Evolutionary conservation across 1,139 yeast species (phyloP), one percentile per base, ranked within the genome.

Genomic region (Zhuliangozyma parablackwelliae): DNA sequence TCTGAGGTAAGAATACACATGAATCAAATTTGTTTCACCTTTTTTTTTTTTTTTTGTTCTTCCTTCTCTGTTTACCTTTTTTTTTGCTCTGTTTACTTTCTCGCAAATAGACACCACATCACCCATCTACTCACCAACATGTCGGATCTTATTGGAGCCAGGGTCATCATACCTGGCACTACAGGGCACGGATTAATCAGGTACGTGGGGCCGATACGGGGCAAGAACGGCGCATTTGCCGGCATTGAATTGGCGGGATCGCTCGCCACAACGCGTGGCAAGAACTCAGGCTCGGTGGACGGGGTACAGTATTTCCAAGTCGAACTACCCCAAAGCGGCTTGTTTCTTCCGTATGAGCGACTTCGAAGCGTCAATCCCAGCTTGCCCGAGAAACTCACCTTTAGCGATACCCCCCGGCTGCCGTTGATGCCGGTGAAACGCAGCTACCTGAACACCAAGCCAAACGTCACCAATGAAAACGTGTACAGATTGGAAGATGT

Each of bases 161-260:
- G 58, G 35, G 72, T 70, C 11, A 51, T 54, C 28, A 63, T 70
- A 12, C 76, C 76, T 2, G 75, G 75, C 0, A 65, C 76, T 8
- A 56, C 71, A 8, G 72, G 71, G 8, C 51, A 55, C 32, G 97
- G 94, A 1, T 68, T 80, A 11, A 65, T 92, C 36, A 69, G 80
- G 45, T 92, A 77, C 57, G 68, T 80, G 21, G 97, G 97, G 1
- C 65, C 75, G 1, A 87, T 92, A 20, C 75, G 79, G 26, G 84
- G 83, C 24, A 88, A 86, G 51, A 45, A 47, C 21, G 96, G 96
- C 0, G 65, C 70, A n/a, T 92, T 82, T 63, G 96, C 90, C 5
- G 98, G 98, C 1, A 73, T 92, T 5, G 97, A 92, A 55, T 65
- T 92, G 33, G 52, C 74, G 9, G 90, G 87, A 3, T 77, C 83